Evolutionary conservation across 176 grass and related monocot species (phyloP).

Genomic region (Eragrostis nindensis): DNA sequence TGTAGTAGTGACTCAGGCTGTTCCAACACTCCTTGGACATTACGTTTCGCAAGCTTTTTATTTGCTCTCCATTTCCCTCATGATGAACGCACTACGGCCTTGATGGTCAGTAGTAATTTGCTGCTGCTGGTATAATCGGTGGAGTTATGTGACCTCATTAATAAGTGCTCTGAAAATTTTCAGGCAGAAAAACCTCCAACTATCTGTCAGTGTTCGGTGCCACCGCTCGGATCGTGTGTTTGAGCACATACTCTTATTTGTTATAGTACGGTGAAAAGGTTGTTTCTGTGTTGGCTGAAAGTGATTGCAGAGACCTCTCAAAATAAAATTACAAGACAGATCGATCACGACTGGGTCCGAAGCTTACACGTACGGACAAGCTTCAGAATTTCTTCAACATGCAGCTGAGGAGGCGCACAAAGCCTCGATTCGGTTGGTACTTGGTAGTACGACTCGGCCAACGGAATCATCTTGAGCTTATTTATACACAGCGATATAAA

Average conservation of each 20-base stretch:
- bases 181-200: background rate
- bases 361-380: background rate
- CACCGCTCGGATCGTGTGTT: too few relatives aligned
- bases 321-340: background rate
- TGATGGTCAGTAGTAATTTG: background rate
- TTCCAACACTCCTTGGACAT: slow-evolving; percentile 29
- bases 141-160: background rate
- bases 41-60: slow-evolving; percentile 5
- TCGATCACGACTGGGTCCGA: background rate
- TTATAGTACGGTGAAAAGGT: too few relatives aligned
- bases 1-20: background rate
- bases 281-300: background rate
- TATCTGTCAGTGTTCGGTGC: background rate
- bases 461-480: background rate
- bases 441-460: background rate
- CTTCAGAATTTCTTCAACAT: background rate
- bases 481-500: too few relatives aligned
- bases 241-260: too few relatives aligned
- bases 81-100: slow-evolving; percentile 21
- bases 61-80: slow-evolving; percentile 28
- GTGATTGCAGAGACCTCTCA: background rate
- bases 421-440: background rate
- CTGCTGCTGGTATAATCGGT: background rate
- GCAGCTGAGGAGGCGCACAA: background rate
- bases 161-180: background rate